Percentiles rank a stretch among this genome's conserved stretches.
These are phyloP conservation scores for Fremontodendron californicum DNA, from an alignment of 345 rosid genomes.

Conservation along the genomic window DNA sequence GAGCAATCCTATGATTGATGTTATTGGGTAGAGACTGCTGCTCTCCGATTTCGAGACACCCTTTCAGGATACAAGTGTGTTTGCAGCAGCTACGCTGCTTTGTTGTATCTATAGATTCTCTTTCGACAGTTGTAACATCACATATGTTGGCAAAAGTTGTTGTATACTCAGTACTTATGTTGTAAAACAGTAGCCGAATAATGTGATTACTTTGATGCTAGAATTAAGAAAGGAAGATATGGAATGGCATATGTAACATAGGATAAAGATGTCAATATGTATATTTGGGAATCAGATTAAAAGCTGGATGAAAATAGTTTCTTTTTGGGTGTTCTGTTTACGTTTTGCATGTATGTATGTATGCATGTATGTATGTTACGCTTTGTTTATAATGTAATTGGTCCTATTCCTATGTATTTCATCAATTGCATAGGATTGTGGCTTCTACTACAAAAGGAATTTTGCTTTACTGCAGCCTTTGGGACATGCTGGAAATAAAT, in stretches of 20 bases:
- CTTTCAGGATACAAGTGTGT: background rate
- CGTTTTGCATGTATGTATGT: too few species aligned
- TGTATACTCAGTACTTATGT: slow-evolving; percentile 19
- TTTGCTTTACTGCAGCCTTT: too few species aligned
- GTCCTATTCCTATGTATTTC: background rate
- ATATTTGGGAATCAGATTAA: slow-evolving; percentile 8
- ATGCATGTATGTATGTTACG: background rate
- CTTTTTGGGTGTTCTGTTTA: background rate
- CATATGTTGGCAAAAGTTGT: slow-evolving; percentile 22
- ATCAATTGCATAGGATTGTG: background rate
- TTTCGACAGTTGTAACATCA: slow-evolving; percentile 15
- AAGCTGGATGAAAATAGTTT: background rate
- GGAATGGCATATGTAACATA: slow-evolving; percentile 23
- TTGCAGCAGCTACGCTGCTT: background rate
- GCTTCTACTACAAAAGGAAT: too few species aligned
- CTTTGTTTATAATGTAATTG: background rate
- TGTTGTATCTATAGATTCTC: slow-evolving; percentile 23
- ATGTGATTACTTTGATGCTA: slow-evolving; percentile 19
- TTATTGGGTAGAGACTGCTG: background rate
- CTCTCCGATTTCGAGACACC: background rate
- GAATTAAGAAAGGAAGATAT: slow-evolving; percentile 18
- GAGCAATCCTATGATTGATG: background rate
- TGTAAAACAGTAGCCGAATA: slow-evolving; percentile 30
- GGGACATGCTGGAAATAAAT: too few species aligned
- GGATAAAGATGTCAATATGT: slow-evolving; percentile 16